Evolutionary conservation across 2,329 filamentous ascomycete genomes (phyloP), one percentile per base, ranked within the genome.

Genomic region (Cadophora sp.): DNA sequence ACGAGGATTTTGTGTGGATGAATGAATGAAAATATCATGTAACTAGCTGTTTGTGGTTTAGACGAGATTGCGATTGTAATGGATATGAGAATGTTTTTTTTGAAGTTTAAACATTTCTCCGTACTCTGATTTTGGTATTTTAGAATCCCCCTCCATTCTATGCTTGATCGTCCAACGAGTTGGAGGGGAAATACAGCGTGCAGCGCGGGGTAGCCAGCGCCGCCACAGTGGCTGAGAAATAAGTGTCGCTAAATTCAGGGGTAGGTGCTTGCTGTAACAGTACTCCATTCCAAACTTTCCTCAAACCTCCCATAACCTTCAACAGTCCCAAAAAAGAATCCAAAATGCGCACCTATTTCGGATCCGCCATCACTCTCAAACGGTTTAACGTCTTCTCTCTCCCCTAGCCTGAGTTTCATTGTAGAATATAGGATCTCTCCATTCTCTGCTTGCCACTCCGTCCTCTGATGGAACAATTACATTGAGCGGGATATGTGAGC

Each of bases 141-240:
- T 39, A 33, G 36, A 39, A 13, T 39, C 11, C 8, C 36, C 36
- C 8, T 13, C 8, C 11, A 39, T 39, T 39, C 36, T 9, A 6
- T 2, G 8, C 36, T 11, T 2, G 2, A 1, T 13, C 6, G 4
- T 51, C 9, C 22, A 51, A 3, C 22, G 22, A 9, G 2, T 51
- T 51, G 27, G 50, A 27, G 16, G 50, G 50, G 50, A 13, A 18
- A 53, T 33, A 33, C 27, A 8, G 5, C 18, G 50, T 2, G 4
- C 24, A 53, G 9, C 50, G 50, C 50, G 50, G 50, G 50, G 50
- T 53, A 27, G 16, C 48, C 50, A 51, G 50, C 50, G 50, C 50
- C 50, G 50, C 50, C 50, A 53, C 50, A 18, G 50, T 53, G 50
- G 50, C 50, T 39, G 36, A 39, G 11, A 9, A 39, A 30, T 30